Base-by-base conservation (phyloP, 352 stramenopile species). In the Globisporangium alternatum region DNA sequence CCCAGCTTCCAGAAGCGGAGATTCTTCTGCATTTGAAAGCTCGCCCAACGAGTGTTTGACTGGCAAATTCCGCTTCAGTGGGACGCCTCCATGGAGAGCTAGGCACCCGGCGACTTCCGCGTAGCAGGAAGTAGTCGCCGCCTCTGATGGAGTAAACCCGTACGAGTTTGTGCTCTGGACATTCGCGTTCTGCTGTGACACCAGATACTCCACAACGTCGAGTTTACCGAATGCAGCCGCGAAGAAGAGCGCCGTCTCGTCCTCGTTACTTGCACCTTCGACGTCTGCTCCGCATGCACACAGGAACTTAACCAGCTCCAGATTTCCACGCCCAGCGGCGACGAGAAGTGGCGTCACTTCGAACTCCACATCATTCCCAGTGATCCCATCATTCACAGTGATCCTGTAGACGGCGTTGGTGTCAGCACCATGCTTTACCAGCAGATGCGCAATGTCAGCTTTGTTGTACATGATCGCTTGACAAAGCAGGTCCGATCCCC, bases 161-260 rank as follows among this genome's bases (percentile, higher is more conserved):
- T 60, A 60, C n/a, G 22, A 60, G 9, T 2, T 49, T n/a, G 22
- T 60, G 8, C 33, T 45, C 5, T 37, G 5, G 25, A 60, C 22
- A 22, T 51, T 33, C n/a, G 22, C 35, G 2, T 35, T 33, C 7
- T 31, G 21, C 21, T 35, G 7, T 21, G 2, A 37, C 35, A 51
- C 37, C 12, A 60, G 22, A 8, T 48, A 51, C 37, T 49, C 12
- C 1, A 31, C 37, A 8, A 51, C 21, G 35, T 39, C n/a, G 33
- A 51, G 54, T 17, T 60, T 60, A 2, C 37, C 37, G 1, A 22
- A 60, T 12, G 41, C n/a, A 37, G 54, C 35, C 7, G 54, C 37
- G 22, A 60, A 60, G 35, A 60, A 48, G 54, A 60, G 54, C 12
- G 35, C 54, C 2, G 54, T 60, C 54, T 60, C 54, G 22, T 45